Evolutionary conservation across 345 rosid species (phyloP).

Genomic region (Clarkia xantiana): DNA sequence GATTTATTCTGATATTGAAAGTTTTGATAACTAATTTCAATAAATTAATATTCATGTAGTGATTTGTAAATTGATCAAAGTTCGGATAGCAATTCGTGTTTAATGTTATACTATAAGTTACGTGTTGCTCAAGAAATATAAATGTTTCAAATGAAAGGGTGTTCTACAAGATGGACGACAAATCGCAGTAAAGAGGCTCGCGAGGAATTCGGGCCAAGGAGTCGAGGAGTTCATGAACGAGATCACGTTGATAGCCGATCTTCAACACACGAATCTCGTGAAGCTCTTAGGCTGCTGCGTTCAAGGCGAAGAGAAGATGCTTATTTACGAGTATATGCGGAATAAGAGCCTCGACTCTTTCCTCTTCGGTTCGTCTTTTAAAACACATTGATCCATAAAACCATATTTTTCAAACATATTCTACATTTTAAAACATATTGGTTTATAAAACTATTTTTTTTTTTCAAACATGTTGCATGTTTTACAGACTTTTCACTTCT

Average conservation of each 20-base stretch:
- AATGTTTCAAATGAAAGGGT: constrained; percentile 12
- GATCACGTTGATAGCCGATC: constrained; percentile 29
- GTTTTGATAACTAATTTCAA: too few relatives aligned
- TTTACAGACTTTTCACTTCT: too few relatives aligned
- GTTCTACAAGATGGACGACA: constrained; percentile 20
- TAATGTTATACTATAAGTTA: too few relatives aligned
- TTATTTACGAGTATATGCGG: constrained; percentile 28
- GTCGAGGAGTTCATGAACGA: constrained; percentile 34
- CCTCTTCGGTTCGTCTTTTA: constrained; percentile 11
- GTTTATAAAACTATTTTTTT: too few relatives aligned
- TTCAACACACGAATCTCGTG: constrained; percentile 33
- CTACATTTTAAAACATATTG: too few relatives aligned
- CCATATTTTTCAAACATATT: too few relatives aligned
- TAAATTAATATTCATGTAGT: too few relatives aligned
- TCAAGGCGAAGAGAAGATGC: constrained; percentile 33
- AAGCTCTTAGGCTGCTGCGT: constrained; percentile 29
- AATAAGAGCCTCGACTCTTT: constrained; percentile 24
- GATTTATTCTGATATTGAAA: too few relatives aligned
- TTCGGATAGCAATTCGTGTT: too few relatives aligned
- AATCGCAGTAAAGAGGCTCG: constrained; percentile 34
- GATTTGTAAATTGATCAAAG: too few relatives aligned
- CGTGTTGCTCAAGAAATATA: background rate
- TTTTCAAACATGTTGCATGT: too few relatives aligned
- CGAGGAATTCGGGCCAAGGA: constrained; percentile 31
- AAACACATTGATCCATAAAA: too few relatives aligned